Base-by-base conservation (phyloP, 257 asterid genomes). In the Ballota nigra region DNA sequence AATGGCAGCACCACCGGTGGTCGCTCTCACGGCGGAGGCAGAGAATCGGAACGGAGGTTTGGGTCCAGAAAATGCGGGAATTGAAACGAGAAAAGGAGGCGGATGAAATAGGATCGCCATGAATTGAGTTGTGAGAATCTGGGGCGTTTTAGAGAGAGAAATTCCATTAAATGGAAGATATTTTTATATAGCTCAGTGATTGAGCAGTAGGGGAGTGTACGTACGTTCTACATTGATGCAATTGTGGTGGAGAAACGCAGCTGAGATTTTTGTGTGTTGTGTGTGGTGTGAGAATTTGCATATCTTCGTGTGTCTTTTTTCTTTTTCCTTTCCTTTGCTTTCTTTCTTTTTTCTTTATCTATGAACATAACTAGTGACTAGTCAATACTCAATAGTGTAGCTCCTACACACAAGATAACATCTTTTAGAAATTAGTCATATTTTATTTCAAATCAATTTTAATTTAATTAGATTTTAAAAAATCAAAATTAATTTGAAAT, bases 71-170 rank as follows among this genome's bases (percentile, higher is more conserved):
- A 55, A 68, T n/a, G 81, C 29, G 36, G 81, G 78, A 9, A 70
- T 28, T 57, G 86, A 31, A 26, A 59, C 52, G n/a, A 82, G 23
- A 62, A 81, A 63, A 72, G 61, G 76, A 41, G 69, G 82, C 31
- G 86, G 82, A 13, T 45, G 86, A 76, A 72, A 40, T 47, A 78
- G 75, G 75, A 84, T 75, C 78, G 88, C 88, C 98, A 92, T 92
- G 64, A 52, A 58, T 20, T 77, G 18, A 58, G 58, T 70, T 5
- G 62, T 45, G 62, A 66, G 8, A 45, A 24, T 28, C 22, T 70
- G 62, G 61, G 75, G 47, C n/a, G 66, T 23, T 43, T n/a, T 26
- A 9, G 70, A 28, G 36, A 76, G 43, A 65, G 22, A 64, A 71
- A 76, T 80, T 83, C 92, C 92, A 88, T 88, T 61, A 69, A 36